Base-by-base conservation (phyloP, 345 rosid genomes). In the Adansonia digitata region DNA sequence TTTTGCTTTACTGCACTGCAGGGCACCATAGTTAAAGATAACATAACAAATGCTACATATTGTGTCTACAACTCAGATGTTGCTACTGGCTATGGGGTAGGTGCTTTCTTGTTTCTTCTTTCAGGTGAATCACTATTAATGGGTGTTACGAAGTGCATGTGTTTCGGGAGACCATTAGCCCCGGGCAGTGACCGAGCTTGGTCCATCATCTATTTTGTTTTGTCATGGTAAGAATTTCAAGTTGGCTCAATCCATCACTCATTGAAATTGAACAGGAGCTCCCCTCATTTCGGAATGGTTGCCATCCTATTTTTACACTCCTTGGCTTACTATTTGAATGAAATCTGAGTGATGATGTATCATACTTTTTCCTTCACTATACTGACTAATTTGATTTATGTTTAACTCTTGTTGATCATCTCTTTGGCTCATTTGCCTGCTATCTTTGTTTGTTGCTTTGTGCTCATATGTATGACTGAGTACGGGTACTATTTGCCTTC, bases 41-140 rank as follows among this genome's bases (percentile, higher is more conserved):
- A 63, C 18, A 60, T 27, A 62, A 26, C 80, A 62, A 94, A 93
- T 74, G 76, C 87, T 34, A 88, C 94, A 0, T 91, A 85, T 46
- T 93, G 97, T 57, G 89, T 89, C 20, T 95, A 95, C 82, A 85
- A 85, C 78, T 95, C 97, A 35, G 97, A 93, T 85, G 92, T 87
- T 69, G 97, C 98, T 46, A 95, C 98, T 75, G 99, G 98, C 62
- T 95, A 91, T 79, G 98, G 97, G 60, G 98, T 93, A 18, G 99
- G 98, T 51, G 89, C 89, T 65, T 95, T 95, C 84, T 81, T 93
- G 67, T 95, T 95, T 83, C 97, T 95, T 77, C 93, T 93, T 76
- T 88, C 97, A 0, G 79, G 97, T 67, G 93, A 95, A 85, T 89
- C 97, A 24, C 83, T 93, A 34, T 83, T 93, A 76, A 95, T 93